Conservation (phyloP, 768 basidiomycete species). For the Leucogyrophana mollusca region DNA sequence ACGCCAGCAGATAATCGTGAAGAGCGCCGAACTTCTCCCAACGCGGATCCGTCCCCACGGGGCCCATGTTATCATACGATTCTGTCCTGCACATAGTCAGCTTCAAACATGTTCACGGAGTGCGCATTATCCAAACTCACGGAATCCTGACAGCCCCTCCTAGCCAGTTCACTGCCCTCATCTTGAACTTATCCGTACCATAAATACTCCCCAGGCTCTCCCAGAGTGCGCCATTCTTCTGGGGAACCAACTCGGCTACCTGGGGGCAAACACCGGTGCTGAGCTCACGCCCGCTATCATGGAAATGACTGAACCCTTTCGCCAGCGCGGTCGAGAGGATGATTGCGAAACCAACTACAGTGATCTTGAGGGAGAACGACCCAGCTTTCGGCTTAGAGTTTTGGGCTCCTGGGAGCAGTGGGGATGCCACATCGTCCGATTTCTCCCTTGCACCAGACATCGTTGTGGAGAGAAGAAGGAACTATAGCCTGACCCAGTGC, state of each 20-base stretch:
- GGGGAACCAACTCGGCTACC: slow-evolving; percentile 28
- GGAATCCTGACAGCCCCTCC: slow-evolving; percentile 39
- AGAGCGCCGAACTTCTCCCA: slow-evolving; percentile 56
- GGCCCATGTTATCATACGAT: slow-evolving; percentile 47
- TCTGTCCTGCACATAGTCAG: slow-evolving; percentile 41
- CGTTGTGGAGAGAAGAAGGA: no score
- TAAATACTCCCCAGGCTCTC: slow-evolving; percentile 26
- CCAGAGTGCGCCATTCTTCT: slow-evolving; percentile 34
- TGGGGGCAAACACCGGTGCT: slow-evolving; percentile 35
- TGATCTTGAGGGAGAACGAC: no score
- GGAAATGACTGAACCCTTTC: slow-evolving; percentile 1
- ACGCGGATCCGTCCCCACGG: slow-evolving; percentile 46
- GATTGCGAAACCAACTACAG: no score
- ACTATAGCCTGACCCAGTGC: no score
- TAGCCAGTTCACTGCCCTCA: slow-evolving; percentile 34
- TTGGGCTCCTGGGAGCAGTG: no score
- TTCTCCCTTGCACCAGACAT: no score
- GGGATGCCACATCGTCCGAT: no score
- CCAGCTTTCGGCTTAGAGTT: no score
- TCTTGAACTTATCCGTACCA: slow-evolving; percentile 34
- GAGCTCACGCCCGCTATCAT: slow-evolving; percentile 4
- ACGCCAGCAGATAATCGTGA: slow-evolving; percentile 50
- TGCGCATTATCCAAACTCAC: no score
- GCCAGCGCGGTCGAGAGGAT: no score
- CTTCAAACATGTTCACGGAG: slow-evolving; percentile 7